Percentiles rank a stretch among this genome's conserved stretches.
These are phyloP conservation scores for Aquilaria malaccensis DNA, from an alignment of 345 rosid species.

Conservation along the genomic window DNA sequence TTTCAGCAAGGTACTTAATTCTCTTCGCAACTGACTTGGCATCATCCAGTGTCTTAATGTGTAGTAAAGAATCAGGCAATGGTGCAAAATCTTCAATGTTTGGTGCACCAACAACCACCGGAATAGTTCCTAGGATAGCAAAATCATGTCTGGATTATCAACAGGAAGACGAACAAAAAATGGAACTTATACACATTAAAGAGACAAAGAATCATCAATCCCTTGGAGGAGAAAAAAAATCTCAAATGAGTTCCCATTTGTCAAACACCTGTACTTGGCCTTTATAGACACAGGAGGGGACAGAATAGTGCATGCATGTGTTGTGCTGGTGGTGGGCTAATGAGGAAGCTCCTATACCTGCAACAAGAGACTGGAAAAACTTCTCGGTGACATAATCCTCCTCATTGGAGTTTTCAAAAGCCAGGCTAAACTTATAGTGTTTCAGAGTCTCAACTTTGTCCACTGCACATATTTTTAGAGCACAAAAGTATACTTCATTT, in stretches of 20 bases:
- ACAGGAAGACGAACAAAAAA: not conserved
- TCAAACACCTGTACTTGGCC: not conserved
- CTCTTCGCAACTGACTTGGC: conserved; percentile 53
- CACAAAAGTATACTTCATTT: not conserved
- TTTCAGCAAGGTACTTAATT: conserved; percentile 68
- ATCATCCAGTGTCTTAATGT: conserved; percentile 56
- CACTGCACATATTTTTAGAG: conserved; percentile 36
- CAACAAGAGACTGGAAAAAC: conserved; percentile 88
- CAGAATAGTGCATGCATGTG: not conserved
- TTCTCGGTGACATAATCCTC: conserved; percentile 98
- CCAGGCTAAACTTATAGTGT: conserved; percentile 85
- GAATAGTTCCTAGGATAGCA: conserved; percentile 58
- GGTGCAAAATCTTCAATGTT: conserved; percentile 91
- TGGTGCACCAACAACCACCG: conserved; percentile 92
- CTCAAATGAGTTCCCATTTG: not conserved
- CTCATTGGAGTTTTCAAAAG: conserved; percentile 96
- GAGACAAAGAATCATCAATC: not conserved
- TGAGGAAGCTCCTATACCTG: conserved; percentile 40
- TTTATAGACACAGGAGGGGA: not conserved
- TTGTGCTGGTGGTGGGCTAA: too few species aligned
- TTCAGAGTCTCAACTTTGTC: conserved; percentile 84
- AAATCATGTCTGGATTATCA: conserved; percentile 1
- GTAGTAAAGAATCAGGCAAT: conserved; percentile 47
- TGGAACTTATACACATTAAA: conserved; percentile 2
- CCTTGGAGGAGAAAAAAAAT: conserved; percentile 4